A percentile compares a stretch with the other conserved stretches of the same genome.
These are phyloP conservation scores for Ophiostoma tasmaniense DNA, from an alignment of 2,329 filamentous ascomycete species.

Conservation along the genomic window DNA sequence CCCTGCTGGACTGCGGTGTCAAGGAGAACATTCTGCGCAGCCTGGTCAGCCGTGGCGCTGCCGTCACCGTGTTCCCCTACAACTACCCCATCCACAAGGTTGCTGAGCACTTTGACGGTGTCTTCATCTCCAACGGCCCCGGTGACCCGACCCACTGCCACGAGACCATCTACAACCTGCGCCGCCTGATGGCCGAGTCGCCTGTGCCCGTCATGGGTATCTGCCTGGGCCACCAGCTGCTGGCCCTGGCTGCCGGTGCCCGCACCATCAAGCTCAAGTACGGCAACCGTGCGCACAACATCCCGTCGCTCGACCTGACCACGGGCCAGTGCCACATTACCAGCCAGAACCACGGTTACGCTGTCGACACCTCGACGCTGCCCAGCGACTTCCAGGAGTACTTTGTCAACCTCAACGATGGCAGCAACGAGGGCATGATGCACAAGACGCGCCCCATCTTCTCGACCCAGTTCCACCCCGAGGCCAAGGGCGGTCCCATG, in stretches of 20 bases:
- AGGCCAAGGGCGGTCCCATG: conserved; percentile 93
- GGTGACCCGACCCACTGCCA: conserved; percentile 97
- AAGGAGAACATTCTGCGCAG: conserved; percentile 99
- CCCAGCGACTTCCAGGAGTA: conserved; percentile 90
- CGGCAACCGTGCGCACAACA: conserved; percentile 98
- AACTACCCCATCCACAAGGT: conserved; percentile 98
- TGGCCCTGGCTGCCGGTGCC: conserved; percentile 81
- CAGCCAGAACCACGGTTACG: conserved; percentile 96
- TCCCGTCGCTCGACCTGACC: conserved; percentile 85
- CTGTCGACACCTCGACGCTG: conserved; percentile 77
- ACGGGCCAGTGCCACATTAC: conserved; percentile 98
- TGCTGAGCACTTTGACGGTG: conserved; percentile 91
- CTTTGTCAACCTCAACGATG: conserved; percentile 97
- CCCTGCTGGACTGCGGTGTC: conserved; percentile 93
- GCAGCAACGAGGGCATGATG: conserved; percentile 95
- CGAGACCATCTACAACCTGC: conserved; percentile 85
- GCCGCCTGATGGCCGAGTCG: conserved; percentile 82
- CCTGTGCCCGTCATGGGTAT: conserved; percentile 95
- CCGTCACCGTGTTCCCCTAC: conserved; percentile 89
- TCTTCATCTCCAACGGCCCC: conserved; percentile 98
- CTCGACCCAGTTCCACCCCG: conserved; percentile 96
- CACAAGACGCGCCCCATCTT: conserved; percentile 96
- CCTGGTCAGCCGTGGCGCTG: conserved; percentile 82
- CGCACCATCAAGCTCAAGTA: conserved; percentile 97
- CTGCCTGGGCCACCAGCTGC: conserved; percentile 91